phyloP scores from a whole-genome alignment of 176 grass and related monocot genomes.

The Typha latifolia region DNA sequence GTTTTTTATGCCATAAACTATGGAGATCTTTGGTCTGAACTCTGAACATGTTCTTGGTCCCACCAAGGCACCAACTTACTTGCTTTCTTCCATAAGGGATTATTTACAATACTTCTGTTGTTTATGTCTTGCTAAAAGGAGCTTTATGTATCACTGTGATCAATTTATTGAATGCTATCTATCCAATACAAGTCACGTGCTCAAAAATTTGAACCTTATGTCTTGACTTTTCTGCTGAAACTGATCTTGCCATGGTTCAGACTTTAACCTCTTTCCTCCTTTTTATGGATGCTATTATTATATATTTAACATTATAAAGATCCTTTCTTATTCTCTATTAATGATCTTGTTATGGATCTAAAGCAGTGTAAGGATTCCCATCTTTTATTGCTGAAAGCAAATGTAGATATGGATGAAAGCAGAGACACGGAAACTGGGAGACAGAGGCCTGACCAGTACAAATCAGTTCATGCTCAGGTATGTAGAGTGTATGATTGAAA shows the following conservation, averaged over 20 bases:
- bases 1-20: neutral
- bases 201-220: too few relatives aligned
- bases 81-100: neutral
- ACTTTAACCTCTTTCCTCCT: neutral
- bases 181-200: too few relatives aligned
- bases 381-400: slow-evolving; percentile 21
- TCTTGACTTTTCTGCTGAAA: too few relatives aligned
- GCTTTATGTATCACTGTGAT: too few relatives aligned
- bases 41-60: neutral
- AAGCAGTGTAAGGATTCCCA: neutral
- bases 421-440: slow-evolving; percentile 77
- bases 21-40: neutral
- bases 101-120: neutral
- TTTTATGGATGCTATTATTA: neutral
- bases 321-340: neutral
- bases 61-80: neutral
- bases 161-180: too few relatives aligned
- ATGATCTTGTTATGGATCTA: neutral
- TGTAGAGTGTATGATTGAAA: slow-evolving; percentile 6
- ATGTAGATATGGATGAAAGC: slow-evolving; percentile 64
- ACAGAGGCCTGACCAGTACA: slow-evolving; percentile 57
- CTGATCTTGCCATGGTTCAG: too few relatives aligned
- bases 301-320: neutral
- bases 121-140: too few relatives aligned
- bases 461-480: slow-evolving; percentile 82